Evolutionary conservation across 495 filamentous ascomycete genomes (phyloP).

Genomic region (Massariosphaeria phaeospora): DNA sequence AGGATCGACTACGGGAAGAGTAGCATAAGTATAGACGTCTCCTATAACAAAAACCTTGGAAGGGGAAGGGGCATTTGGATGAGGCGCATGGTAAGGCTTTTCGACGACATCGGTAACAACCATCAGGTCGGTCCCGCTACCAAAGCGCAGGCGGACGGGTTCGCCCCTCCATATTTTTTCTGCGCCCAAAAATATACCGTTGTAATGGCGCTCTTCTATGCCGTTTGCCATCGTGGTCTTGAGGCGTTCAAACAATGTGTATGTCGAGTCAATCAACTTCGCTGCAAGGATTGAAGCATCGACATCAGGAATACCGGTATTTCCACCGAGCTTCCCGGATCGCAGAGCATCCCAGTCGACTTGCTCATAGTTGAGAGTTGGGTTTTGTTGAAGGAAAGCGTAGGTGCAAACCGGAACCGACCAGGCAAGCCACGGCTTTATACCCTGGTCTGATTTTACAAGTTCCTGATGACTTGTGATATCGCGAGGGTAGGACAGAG

Average conservation of each 20-base stretch:
- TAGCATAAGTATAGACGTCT: conserved; percentile 47
- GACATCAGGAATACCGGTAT: conserved; percentile 47
- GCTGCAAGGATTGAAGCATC: conserved; percentile 60
- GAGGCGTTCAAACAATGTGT: conserved; percentile 49
- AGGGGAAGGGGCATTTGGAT: conserved; percentile 21
- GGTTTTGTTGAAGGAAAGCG: conserved; percentile 32
- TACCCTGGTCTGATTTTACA: conserved; percentile 39
- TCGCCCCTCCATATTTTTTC: conserved; percentile 61
- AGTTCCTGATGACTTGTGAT: conserved; percentile 39
- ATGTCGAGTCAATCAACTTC: conserved; percentile 53
- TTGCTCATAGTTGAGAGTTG: conserved; percentile 44
- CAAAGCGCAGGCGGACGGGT: conserved; percentile 46
- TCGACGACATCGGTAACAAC: conserved; percentile 46
- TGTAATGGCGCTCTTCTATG: conserved; percentile 44
- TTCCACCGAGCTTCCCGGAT: conserved; percentile 39
- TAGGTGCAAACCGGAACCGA: conserved; percentile 47
- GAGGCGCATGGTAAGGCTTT: conserved; percentile 22
- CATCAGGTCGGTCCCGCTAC: conserved; percentile 49
- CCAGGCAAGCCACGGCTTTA: conserved; percentile 62
- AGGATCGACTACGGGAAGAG: conserved; percentile 34
- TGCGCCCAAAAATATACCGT: conserved; percentile 58
- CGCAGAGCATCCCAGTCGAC: conserved; percentile 50
- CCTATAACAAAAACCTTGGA: conserved; percentile 33
- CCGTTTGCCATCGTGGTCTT: conserved; percentile 41
- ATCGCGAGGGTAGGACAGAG: conserved; percentile 48